Evolutionary conservation across 768 basidiomycete species (phyloP), one percentile per base, ranked within the genome.

Genomic region (Dentipellis fragilis): DNA sequence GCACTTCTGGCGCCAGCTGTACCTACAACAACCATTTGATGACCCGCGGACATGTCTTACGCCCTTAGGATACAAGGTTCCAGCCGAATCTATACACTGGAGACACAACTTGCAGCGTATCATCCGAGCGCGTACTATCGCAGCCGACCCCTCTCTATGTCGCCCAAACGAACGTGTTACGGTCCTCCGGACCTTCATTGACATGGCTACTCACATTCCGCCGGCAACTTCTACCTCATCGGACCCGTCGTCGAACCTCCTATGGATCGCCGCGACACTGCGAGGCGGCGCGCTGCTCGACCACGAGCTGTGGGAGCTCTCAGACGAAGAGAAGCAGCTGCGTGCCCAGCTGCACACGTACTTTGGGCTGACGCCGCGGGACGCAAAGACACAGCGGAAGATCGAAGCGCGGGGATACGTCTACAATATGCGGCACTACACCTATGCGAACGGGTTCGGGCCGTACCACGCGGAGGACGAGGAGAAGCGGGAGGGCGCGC

Each of bases 1-100:
- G 23, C 69, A 78, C 49, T 68, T 87, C 38, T 89, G 87, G 87
- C 76, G 83, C 8, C 69, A 67, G 9, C 72, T 89, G 5, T 89
- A 87, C 66, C 80, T 89, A 45, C 61, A 68, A 0, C 77, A 81
- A 55, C 73, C 77, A 0, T 74, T 86, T 55, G 87, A 89, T 57
- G 84, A 89, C 61, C 85, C 81, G 1, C 70, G 81, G 9, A 52
- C 54, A n/a, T 77, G 81, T 48, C 62, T 79, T 5, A 73, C 72
- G 2, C 67, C 68, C 10, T 66, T 61, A 57, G 72, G 68, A 17
- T 17, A 62, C n/a, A 65, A 56, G 12, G 14, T 62, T 5, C 12
- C 49, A 12, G 11, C 23, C 0, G 51, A 63, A 14, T 16, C 35
- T 19, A 57, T 68, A 29, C 56, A 67, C 57, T 89, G 86, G 86